Conservation (phyloP, 495 filamentous ascomycete species). For the Cryomyces minteri region DNA sequence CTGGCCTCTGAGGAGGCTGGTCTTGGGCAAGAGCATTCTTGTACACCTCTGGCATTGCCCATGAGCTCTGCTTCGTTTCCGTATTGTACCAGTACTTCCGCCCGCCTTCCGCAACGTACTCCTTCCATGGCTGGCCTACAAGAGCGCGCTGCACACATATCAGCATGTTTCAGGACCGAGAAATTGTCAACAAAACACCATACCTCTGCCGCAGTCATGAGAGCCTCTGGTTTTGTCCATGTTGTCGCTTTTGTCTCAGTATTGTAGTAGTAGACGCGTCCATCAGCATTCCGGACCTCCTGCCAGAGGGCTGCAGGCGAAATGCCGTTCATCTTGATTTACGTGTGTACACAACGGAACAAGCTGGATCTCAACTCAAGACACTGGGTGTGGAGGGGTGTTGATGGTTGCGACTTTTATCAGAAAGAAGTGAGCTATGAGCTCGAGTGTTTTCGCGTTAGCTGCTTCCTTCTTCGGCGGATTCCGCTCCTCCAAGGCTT, state of each 20-base stretch:
- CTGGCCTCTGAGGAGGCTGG: conserved; percentile 26
- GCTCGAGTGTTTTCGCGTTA: no score
- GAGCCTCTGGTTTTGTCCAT: conserved; percentile 82
- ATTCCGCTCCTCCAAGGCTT: no score
- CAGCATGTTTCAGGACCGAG: neutral
- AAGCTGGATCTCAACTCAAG: no score
- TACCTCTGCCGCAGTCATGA: conserved; percentile 82
- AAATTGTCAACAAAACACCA: conserved; percentile 8
- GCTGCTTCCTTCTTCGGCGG: no score
- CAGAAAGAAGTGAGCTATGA: no score
- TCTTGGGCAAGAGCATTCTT: conserved; percentile 46
- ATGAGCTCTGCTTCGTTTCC: conserved; percentile 79
- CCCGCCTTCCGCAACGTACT: conserved; percentile 71
- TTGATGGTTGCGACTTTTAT: no score
- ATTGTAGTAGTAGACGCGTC: conserved; percentile 89
- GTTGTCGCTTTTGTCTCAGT: conserved; percentile 67
- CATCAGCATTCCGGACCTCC: conserved; percentile 31
- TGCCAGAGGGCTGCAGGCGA: neutral
- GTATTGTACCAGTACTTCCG: conserved; percentile 89
- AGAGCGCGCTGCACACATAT: conserved; percentile 44
- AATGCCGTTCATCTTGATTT: neutral
- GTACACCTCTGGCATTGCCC: conserved; percentile 83
- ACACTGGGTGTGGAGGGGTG: no score
- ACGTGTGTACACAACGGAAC: no score
- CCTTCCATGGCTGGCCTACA: conserved; percentile 76